phyloP scores from a whole-genome alignment of 441 rosid species.

The Gossypium lobatum region DNA sequence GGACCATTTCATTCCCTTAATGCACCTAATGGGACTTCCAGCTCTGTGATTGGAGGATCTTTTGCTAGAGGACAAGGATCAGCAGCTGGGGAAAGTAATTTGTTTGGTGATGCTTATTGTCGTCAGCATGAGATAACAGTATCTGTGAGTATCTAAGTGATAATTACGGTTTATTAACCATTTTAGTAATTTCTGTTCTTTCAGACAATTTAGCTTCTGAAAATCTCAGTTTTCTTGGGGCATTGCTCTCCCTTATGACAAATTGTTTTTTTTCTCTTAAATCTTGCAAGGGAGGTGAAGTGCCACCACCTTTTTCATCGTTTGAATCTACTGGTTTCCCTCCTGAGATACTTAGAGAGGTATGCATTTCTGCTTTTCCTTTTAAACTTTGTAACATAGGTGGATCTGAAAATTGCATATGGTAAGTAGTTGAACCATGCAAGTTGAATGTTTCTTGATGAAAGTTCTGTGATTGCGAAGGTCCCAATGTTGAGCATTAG shows the following conservation, averaged over 20 bases:
- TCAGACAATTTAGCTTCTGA: not conserved
- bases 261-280: not conserved
- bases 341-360: constrained; percentile 76
- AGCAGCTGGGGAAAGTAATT: constrained; percentile 34
- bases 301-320: constrained; percentile 62
- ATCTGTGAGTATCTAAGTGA: constrained; percentile 34
- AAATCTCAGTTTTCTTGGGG: constrained; percentile 32
- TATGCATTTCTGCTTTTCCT: constrained; percentile 14
- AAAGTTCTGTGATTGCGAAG: constrained; percentile 31
- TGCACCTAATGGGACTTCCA: constrained; percentile 39
- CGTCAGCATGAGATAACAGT: constrained; percentile 82
- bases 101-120: constrained; percentile 68
- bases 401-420: constrained; percentile 11
- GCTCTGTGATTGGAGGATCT: constrained; percentile 35
- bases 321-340: constrained; percentile 33
- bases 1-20: constrained; percentile 39
- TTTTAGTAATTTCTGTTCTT: not conserved
- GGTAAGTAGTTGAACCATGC: constrained; percentile 20
- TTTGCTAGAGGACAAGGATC: constrained; percentile 43
- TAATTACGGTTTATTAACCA: not conserved
- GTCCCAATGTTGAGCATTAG: constrained; percentile 38
- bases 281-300: constrained; percentile 60
- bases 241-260: not conserved
- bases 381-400: constrained; percentile 7
- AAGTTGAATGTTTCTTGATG: constrained; percentile 19